These are phyloP conservation scores for Corymbia calophylla DNA, from an alignment of 441 rosid genomes.

Conservation along the genomic window DNA sequence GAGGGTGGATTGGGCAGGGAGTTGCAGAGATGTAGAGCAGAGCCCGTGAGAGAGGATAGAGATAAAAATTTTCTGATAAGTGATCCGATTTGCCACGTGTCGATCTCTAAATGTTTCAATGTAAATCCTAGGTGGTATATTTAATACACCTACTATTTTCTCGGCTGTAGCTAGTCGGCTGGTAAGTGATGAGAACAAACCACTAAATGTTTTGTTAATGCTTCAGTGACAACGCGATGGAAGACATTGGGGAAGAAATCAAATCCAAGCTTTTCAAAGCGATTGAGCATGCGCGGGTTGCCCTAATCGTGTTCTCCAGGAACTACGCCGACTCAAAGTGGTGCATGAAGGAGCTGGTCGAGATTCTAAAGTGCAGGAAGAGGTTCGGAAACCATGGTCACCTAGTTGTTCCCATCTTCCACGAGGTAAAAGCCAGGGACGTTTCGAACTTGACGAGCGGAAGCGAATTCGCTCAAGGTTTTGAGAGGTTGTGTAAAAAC, in stretches of 20 bases:
- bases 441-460: background rate
- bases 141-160: no score
- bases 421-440: background rate
- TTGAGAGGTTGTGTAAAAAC: background rate
- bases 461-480: background rate
- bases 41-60: no score
- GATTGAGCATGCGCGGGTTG: background rate
- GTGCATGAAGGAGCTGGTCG: conserved; percentile 3
- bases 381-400: background rate
- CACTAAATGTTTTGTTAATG: background rate
- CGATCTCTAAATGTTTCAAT: no score
- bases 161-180: no score
- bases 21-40: no score
- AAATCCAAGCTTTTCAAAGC: background rate
- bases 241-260: background rate
- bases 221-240: background rate
- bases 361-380: background rate
- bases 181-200: no score
- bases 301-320: background rate
- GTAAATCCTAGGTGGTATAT: no score
- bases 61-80: no score
- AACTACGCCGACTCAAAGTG: conserved; percentile 2
- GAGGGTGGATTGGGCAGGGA: no score
- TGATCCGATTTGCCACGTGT: no score
- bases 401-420: background rate